These are phyloP conservation scores for Ceratocystis smalleyi DNA, from an alignment of 2,329 filamentous ascomycete species.

Conservation along the genomic window DNA sequence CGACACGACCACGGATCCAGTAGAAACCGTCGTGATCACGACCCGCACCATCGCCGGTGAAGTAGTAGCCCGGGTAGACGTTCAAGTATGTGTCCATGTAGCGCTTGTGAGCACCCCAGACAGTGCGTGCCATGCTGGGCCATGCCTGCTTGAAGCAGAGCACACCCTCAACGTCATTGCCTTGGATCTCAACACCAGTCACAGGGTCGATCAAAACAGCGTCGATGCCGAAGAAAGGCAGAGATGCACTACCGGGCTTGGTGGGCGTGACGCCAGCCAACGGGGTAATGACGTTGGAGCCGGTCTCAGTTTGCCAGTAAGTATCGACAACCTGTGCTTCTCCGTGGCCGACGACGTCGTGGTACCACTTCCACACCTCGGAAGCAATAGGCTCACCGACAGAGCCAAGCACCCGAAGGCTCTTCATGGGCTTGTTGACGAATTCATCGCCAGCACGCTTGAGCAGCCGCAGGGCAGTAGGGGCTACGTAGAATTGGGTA, in stretches of 20 bases:
- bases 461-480: constrained; percentile 78
- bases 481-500: constrained; percentile 96
- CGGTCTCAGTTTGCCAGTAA: constrained; percentile 99
- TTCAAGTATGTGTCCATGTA: constrained; percentile 99
- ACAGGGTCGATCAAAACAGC: constrained; percentile 95
- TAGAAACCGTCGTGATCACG: constrained; percentile 98
- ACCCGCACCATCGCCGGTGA: constrained; percentile 84
- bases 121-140: constrained; percentile 96
- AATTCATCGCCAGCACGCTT: constrained; percentile 93
- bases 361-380: constrained; percentile 99
- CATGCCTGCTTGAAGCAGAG: constrained; percentile 94
- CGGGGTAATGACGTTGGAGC: constrained; percentile 88
- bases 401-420: constrained; percentile 77
- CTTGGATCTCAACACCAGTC: constrained; percentile 79
- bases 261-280: constrained; percentile 87
- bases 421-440: constrained; percentile 77
- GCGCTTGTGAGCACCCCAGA: constrained; percentile 93
- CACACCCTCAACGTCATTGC: constrained; percentile 95
- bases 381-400: constrained; percentile 96
- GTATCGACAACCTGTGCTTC: constrained; percentile 91
- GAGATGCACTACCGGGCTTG: constrained; percentile 87
- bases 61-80: constrained; percentile 96
- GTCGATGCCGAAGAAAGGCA: constrained; percentile 97
- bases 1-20: constrained; percentile 97
- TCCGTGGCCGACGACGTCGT: constrained; percentile 83